These are phyloP conservation scores for Malus fusca DNA, from an alignment of 306 rosid genomes.

Conservation along the genomic window DNA sequence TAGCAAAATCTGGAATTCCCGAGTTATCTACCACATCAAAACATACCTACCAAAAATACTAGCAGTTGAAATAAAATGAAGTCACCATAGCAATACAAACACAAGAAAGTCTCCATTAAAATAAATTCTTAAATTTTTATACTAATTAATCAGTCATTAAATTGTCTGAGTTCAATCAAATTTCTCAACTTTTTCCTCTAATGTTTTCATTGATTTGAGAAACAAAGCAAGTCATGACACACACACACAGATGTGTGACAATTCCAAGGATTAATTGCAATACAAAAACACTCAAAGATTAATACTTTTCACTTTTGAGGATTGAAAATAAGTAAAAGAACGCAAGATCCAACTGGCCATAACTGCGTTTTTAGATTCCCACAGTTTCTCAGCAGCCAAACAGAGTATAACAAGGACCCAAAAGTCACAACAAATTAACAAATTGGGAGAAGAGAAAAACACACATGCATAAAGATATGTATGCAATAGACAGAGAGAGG, in stretches of 20 bases:
- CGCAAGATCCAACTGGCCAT: slow-evolving; percentile 12
- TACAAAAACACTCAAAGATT: neutral
- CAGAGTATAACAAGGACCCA: neutral
- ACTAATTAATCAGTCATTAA: neutral
- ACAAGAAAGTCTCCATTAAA: neutral
- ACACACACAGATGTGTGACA: no score
- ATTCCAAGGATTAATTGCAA: neutral
- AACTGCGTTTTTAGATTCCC: neutral
- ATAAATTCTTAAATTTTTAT: neutral
- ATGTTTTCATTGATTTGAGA: slow-evolving; percentile 10
- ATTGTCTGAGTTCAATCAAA: neutral
- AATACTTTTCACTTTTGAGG: neutral
- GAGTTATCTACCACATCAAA: neutral
- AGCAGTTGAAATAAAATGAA: neutral
- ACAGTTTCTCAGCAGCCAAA: slow-evolving; percentile 10
- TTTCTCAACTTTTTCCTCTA: neutral
- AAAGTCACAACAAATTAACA: neutral
- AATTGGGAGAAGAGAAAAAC: neutral
- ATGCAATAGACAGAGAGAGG: neutral
- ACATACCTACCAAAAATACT: neutral
- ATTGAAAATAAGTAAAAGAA: neutral
- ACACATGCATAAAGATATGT: neutral
- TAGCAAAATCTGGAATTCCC: neutral
- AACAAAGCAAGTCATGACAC: slow-evolving; percentile 3
- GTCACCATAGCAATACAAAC: neutral